Percentiles rank a stretch among this genome's conserved stretches.
Conservation (phyloP, 495 filamentous ascomycete species). For the Penicillium atrosanguineum region DNA sequence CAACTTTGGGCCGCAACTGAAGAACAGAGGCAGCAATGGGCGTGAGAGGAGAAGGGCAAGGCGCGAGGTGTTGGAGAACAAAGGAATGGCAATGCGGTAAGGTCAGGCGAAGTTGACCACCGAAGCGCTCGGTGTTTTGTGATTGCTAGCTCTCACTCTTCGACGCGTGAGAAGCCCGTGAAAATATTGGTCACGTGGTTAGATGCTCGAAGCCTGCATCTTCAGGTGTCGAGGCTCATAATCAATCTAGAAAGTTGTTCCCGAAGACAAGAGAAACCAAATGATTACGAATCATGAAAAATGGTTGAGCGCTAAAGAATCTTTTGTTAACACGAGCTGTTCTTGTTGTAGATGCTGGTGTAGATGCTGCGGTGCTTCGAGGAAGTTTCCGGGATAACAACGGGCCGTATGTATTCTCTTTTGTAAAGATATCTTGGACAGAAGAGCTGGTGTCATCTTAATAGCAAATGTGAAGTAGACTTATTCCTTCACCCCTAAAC, state of each 20-base stretch:
- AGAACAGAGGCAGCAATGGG: slow-evolving; percentile 6
- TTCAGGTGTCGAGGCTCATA: background rate
- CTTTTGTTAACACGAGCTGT: too few species aligned
- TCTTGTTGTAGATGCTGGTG: too few species aligned
- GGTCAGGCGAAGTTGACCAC: slow-evolving; percentile 7
- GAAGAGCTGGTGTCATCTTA: too few species aligned
- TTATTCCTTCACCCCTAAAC: too few species aligned
- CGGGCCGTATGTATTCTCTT: too few species aligned
- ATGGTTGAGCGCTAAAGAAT: too few species aligned
- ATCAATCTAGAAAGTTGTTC: background rate
- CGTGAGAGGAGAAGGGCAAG: background rate
- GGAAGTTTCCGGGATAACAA: too few species aligned
- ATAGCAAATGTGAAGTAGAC: too few species aligned
- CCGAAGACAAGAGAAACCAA: background rate
- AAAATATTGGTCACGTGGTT: slow-evolving; percentile 6
- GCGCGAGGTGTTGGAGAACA: background rate
- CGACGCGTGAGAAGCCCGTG: slow-evolving; percentile 9
- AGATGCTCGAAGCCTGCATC: background rate
- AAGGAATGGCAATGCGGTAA: background rate
- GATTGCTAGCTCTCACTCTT: background rate
- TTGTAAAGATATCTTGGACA: too few species aligned
- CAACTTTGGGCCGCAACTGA: slow-evolving; percentile 27
- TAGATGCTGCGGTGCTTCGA: too few species aligned
- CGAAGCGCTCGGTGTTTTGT: slow-evolving; percentile 1
- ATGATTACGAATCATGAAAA: too few species aligned